A percentile compares a stretch with the other conserved stretches of the same genome.
These are phyloP conservation scores for Rubus parviflorus DNA, from an alignment of 306 rosid species.

Conservation along the genomic window DNA sequence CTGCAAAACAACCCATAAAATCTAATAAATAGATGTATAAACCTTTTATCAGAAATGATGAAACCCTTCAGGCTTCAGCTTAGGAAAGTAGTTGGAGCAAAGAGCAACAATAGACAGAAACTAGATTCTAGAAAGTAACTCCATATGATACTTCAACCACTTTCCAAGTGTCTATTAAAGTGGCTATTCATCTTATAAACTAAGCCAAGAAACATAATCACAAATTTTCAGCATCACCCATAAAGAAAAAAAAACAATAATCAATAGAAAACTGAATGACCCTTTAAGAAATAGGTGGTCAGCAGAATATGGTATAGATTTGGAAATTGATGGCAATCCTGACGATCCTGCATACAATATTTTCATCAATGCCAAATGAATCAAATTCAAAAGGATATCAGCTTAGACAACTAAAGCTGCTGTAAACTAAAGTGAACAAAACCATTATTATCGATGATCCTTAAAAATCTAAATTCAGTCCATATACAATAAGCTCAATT, in stretches of 20 bases:
- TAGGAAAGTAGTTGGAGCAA: not conserved
- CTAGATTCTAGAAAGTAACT: not conserved
- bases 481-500: too few species aligned
- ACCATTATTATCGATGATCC: too few species aligned
- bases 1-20: conserved; percentile 40
- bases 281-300: not conserved
- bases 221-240: not conserved
- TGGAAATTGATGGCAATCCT: too few species aligned
- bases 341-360: too few species aligned
- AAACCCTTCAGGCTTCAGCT: not conserved
- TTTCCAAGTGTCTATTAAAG: not conserved
- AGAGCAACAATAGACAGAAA: not conserved
- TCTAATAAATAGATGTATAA: not conserved
- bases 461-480: too few species aligned
- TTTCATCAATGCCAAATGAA: too few species aligned
- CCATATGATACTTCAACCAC: not conserved
- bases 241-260: not conserved
- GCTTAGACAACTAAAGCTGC: too few species aligned
- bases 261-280: not conserved
- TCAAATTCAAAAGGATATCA: too few species aligned
- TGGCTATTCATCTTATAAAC: not conserved
- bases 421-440: too few species aligned
- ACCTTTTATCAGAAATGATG: not conserved
- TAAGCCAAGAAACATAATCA: not conserved
- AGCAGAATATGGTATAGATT: not conserved